Percentiles rank a stretch among this genome's conserved stretches.
These are phyloP conservation scores for Cyberlindnera euphorbiiphila DNA, from an alignment of 805 yeast genomes.

Conservation along the genomic window DNA sequence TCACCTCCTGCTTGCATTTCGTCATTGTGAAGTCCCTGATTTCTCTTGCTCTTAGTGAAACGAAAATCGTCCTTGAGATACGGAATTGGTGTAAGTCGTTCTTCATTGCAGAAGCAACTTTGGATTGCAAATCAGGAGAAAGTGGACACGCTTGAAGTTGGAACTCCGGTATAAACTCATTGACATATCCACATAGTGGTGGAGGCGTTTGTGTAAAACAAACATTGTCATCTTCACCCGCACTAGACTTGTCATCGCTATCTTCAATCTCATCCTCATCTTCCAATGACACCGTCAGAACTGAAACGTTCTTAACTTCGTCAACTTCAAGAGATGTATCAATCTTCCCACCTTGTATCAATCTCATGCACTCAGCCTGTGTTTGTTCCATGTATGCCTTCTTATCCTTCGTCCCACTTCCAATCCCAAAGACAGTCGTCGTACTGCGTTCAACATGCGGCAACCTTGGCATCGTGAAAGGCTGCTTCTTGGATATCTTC, in stretches of 20 bases:
- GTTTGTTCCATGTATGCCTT: constrained; percentile 6
- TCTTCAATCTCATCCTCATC: constrained; percentile 16
- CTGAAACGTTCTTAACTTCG: constrained; percentile 26
- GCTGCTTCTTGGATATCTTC: constrained; percentile 23
- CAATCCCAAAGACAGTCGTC: constrained; percentile 13
- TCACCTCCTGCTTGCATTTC: constrained; percentile 9
- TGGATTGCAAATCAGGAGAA: constrained; percentile 45
- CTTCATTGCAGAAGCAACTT: constrained; percentile 48
- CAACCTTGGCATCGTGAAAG: constrained; percentile 26
- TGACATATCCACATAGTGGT: constrained; percentile 27
- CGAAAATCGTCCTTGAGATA: constrained; percentile 29
- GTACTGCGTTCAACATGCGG: constrained; percentile 27
- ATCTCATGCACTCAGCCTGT: constrained; percentile 10
- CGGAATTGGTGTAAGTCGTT: constrained; percentile 36
- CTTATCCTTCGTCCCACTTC: constrained; percentile 8
- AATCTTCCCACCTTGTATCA: constrained; percentile 16
- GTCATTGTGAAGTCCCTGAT: constrained; percentile 30
- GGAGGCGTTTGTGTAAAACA: constrained; percentile 22
- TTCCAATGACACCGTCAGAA: constrained; percentile 26
- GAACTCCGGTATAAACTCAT: constrained; percentile 29
- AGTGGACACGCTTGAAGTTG: constrained; percentile 52
- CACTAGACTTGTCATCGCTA: too few relatives aligned
- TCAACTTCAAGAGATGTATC: constrained; percentile 16
- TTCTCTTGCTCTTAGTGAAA: constrained; percentile 36
- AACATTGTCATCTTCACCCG: not conserved